These are phyloP conservation scores for Citeromyces matritensis DNA, from an alignment of 805 yeast genomes.

Conservation along the genomic window DNA sequence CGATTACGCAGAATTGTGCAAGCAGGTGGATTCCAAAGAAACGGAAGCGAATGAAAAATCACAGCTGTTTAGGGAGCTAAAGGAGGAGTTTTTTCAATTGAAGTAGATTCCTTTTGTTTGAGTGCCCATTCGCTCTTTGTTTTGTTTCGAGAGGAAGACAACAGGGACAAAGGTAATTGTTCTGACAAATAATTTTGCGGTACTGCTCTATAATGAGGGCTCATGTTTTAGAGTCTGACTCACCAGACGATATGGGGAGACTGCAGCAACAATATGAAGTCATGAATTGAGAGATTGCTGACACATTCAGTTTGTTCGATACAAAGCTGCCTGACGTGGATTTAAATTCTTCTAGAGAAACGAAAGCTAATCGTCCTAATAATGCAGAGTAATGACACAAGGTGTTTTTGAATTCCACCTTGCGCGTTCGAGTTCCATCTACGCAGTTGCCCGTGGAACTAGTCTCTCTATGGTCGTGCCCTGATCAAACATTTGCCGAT, in stretches of 20 bases:
- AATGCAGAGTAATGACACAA: not conserved
- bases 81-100: not conserved
- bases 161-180: constrained; percentile 2
- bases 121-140: too few species aligned
- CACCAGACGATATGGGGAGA: too few species aligned
- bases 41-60: not conserved
- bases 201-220: not conserved
- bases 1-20: not conserved
- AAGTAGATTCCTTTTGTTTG: constrained; percentile 1
- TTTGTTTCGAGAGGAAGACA: constrained; percentile 1
- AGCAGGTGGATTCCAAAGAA: too few species aligned
- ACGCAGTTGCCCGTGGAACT: not conserved
- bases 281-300: too few species aligned
- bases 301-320: too few species aligned
- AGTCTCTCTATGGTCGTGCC: constrained; percentile 1
- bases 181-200: constrained; percentile 2
- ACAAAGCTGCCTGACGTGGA: too few species aligned
- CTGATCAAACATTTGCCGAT: not conserved
- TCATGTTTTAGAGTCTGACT: constrained; percentile 1
- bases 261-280: too few species aligned
- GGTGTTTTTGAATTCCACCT: not conserved
- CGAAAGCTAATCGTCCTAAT: too few species aligned
- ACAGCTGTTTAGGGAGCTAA: constrained; percentile 1
- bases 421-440: not conserved
- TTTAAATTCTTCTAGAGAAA: too few species aligned